Conservation (phyloP, 257 asterid genomes). For the Gentiana dahurica region DNA sequence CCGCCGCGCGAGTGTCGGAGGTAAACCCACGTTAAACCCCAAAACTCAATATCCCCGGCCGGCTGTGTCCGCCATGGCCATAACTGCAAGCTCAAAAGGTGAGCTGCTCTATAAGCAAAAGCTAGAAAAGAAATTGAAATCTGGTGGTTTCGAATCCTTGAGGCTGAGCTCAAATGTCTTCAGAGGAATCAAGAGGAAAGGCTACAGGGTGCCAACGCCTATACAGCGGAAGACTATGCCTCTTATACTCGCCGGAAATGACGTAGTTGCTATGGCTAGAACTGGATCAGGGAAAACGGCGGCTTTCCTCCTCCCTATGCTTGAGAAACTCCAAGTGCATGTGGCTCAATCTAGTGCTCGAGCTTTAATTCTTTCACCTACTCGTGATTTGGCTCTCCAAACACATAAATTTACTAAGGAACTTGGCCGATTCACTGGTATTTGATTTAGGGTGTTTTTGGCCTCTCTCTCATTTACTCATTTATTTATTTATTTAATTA, state of each 20-base stretch:
- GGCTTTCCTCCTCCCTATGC: slow-evolving; percentile 88
- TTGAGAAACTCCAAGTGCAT: slow-evolving; percentile 77
- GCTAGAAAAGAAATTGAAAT: slow-evolving; percentile 63
- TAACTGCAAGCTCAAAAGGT: slow-evolving; percentile 46
- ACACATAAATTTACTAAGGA: slow-evolving; percentile 72
- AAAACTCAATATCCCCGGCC: not conserved
- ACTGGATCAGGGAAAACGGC: slow-evolving; percentile 97
- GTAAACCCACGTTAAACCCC: not conserved
- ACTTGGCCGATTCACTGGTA: slow-evolving; percentile 82
- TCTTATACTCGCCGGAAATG: slow-evolving; percentile 54
- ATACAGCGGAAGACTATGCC: slow-evolving; percentile 95
- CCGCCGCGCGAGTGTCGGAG: too few species aligned
- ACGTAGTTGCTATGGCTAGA: slow-evolving; percentile 97
- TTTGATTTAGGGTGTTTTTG: not conserved
- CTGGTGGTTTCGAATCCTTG: slow-evolving; percentile 85
- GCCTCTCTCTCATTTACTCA: not conserved
- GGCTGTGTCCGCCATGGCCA: slow-evolving; percentile 16
- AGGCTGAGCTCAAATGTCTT: slow-evolving; percentile 52
- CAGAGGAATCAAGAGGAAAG: slow-evolving; percentile 76
- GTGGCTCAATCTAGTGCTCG: slow-evolving; percentile 89
- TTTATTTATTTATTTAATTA: not conserved
- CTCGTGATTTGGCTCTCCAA: slow-evolving; percentile 94
- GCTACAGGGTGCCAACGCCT: slow-evolving; percentile 88
- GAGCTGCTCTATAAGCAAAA: slow-evolving; percentile 43
- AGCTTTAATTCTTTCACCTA: slow-evolving; percentile 80